phyloP scores from a whole-genome alignment of 768 basidiomycete species.

The Tricholomella constricta region DNA sequence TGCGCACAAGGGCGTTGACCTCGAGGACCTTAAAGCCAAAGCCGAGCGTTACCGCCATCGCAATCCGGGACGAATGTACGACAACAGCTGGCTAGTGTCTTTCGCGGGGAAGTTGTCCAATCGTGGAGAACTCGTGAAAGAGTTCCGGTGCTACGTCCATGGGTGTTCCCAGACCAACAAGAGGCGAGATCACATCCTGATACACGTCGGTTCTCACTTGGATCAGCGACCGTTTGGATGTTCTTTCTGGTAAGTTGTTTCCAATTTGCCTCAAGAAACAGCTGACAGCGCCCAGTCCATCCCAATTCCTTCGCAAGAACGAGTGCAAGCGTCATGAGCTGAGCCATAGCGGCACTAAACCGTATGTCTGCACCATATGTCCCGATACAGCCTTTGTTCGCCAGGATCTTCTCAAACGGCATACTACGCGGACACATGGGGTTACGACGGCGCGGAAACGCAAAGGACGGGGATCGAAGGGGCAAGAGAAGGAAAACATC shows the following conservation, averaged over 20 bases:
- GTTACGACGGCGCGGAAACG: constrained; percentile 32
- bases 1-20: constrained; percentile 61
- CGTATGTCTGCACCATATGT: constrained; percentile 61
- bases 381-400: constrained; percentile 59
- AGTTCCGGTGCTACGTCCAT: constrained; percentile 68
- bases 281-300: constrained; percentile 39
- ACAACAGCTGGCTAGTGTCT: constrained; percentile 63
- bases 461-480: constrained; percentile 3
- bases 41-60: constrained; percentile 56
- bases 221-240: constrained; percentile 70
- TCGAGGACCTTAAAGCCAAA: constrained; percentile 54
- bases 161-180: constrained; percentile 73
- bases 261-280: background rate
- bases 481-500: constrained; percentile 4
- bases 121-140: constrained; percentile 55
- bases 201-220: constrained; percentile 73
- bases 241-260: constrained; percentile 55
- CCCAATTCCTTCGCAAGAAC: constrained; percentile 72
- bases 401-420: constrained; percentile 68
- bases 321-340: constrained; percentile 78
- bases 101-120: constrained; percentile 69
- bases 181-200: constrained; percentile 72
- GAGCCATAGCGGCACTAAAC: constrained; percentile 60
- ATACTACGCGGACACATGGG: constrained; percentile 59
- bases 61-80: constrained; percentile 59